These are phyloP conservation scores for Starmerella apis DNA, from an alignment of 805 yeast species.

Conservation along the genomic window DNA sequence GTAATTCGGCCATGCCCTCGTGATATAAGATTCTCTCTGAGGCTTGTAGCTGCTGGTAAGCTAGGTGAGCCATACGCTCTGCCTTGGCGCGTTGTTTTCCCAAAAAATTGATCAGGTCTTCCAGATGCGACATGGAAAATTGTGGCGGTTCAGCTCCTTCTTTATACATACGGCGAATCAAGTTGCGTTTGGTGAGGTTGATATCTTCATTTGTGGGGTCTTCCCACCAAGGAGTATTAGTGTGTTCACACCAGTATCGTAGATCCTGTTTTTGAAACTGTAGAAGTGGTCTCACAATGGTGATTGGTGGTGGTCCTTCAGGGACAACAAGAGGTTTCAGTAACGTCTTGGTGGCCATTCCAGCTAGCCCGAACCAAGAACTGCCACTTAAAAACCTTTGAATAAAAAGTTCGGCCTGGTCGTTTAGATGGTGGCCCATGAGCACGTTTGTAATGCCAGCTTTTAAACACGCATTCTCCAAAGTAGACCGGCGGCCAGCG, in stretches of 20 bases:
- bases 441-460: conserved; percentile 35
- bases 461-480: conserved; percentile 37
- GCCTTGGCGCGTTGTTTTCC: conserved; percentile 10
- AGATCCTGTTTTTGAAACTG: conserved; percentile 38
- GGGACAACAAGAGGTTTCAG: neutral
- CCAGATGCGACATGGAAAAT: conserved; percentile 4
- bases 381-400: conserved; percentile 42
- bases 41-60: conserved; percentile 3
- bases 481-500: conserved; percentile 38
- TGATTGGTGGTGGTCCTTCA: conserved; percentile 15
- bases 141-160: conserved; percentile 32
- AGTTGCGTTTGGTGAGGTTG: conserved; percentile 48
- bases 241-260: conserved; percentile 37
- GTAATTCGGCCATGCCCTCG: conserved; percentile 4
- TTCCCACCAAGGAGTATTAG: conserved; percentile 52
- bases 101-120: neutral
- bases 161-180: conserved; percentile 35
- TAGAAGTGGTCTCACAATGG: conserved; percentile 46
- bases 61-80: neutral
- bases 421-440: conserved; percentile 61
- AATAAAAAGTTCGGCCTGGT: conserved; percentile 60
- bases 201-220: conserved; percentile 53
- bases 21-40: neutral
- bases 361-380: conserved; percentile 48
- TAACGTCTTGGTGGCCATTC: conserved; percentile 37